phyloP scores from a whole-genome alignment of 202 grass and related monocot species.

The Panicum virgatum region DNA sequence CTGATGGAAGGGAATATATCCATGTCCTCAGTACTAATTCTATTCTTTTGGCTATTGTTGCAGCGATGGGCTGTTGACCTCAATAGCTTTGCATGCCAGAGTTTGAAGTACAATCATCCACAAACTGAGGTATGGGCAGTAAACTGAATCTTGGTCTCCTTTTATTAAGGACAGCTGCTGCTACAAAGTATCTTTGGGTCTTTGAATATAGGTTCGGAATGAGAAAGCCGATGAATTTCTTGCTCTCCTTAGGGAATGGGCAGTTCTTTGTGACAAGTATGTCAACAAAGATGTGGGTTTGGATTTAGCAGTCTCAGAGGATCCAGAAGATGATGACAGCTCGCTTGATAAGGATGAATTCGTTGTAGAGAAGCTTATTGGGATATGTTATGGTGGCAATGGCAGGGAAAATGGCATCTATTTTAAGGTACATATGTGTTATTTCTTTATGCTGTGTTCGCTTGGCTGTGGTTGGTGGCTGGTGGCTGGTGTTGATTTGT shows the following conservation, averaged over 20 bases:
- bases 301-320: constrained; percentile 25
- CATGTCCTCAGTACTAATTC: neutral
- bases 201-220: constrained; percentile 66
- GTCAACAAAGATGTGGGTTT: neutral
- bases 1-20: neutral
- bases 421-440: constrained; percentile 51
- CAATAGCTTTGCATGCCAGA: constrained; percentile 62
- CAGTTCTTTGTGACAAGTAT: constrained; percentile 47
- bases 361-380: constrained; percentile 59
- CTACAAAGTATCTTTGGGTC: neutral
- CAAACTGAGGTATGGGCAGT: constrained; percentile 52
- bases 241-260: constrained; percentile 62
- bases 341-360: constrained; percentile 50
- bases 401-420: constrained; percentile 47
- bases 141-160: neutral
- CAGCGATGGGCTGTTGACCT: constrained; percentile 77
- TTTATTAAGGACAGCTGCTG: neutral
- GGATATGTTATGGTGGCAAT: constrained; percentile 68
- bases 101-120: constrained; percentile 76
- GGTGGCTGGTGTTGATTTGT: no score
- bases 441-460: neutral
- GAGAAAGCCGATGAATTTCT: constrained; percentile 88
- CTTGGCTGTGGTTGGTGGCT: no score
- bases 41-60: neutral
- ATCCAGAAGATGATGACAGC: neutral